phyloP scores from a whole-genome alignment of 192 early-diverging fungal species.

The Backusella circina region DNA sequence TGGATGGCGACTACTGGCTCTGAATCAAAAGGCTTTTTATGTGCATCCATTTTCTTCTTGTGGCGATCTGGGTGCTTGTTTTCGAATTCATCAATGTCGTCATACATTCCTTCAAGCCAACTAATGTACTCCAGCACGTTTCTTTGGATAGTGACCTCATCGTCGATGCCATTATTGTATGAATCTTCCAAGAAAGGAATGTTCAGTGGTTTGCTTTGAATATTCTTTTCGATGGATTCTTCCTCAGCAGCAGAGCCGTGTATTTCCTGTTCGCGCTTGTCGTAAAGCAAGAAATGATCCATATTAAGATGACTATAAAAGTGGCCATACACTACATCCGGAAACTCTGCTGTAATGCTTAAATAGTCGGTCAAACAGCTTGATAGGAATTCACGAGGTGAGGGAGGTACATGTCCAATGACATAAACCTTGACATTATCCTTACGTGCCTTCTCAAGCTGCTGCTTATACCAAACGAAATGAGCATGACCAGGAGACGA shows the following conservation, averaged over 20 bases:
- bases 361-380: conserved; percentile 40
- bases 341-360: conserved; percentile 35
- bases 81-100: not conserved
- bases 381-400: conserved; percentile 33
- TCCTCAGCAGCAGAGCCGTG: not conserved
- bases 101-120: not conserved
- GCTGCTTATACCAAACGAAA: conserved; percentile 64
- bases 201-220: not conserved
- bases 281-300: conserved; percentile 40
- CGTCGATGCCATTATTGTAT: not conserved
- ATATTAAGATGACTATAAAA: conserved; percentile 73
- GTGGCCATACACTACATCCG: conserved; percentile 59
- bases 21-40: not conserved
- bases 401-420: conserved; percentile 65
- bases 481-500: conserved; percentile 35
- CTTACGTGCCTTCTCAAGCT: conserved; percentile 45
- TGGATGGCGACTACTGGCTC: conserved; percentile 13
- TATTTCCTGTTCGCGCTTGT: not conserved
- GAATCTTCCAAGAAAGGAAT: not conserved
- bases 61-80: conserved; percentile 33
- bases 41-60: not conserved
- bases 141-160: conserved; percentile 20
- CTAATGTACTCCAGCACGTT: conserved; percentile 21
- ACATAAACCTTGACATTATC: conserved; percentile 49
- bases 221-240: not conserved